Evolutionary conservation across 2,329 filamentous ascomycete species (phyloP).

Genomic region (Talaromyces sp.): DNA sequence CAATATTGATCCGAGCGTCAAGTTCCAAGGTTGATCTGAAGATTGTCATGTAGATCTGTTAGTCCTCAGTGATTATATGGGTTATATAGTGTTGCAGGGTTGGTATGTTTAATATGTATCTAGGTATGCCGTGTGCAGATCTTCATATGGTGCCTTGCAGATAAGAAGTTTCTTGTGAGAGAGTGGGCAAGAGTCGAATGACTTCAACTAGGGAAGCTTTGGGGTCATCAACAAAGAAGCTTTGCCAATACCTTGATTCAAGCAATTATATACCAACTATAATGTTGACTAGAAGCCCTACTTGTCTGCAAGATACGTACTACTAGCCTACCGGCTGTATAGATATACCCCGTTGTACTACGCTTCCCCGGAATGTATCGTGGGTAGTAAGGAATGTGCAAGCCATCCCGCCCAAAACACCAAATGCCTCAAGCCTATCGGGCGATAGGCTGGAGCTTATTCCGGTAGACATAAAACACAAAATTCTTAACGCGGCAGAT

Average conservation of each 20-base stretch:
- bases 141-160: neutral
- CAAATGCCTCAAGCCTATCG: slow-evolving; percentile 7
- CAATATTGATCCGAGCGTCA: neutral
- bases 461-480: neutral
- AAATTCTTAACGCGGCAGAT: slow-evolving; percentile 9
- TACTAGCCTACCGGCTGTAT: neutral
- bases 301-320: neutral
- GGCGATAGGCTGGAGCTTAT: slow-evolving; percentile 8
- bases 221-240: neutral
- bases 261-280: neutral
- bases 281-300: neutral
- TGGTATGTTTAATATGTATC: slow-evolving; percentile 2
- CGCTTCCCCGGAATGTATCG: slow-evolving; percentile 5
- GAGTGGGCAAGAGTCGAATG: no score
- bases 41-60: neutral
- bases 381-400: slow-evolving; percentile 9
- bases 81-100: neutral
- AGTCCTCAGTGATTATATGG: neutral
- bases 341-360: neutral
- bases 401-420: neutral
- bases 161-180: neutral
- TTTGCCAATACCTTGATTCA: neutral
- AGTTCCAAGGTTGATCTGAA: neutral
- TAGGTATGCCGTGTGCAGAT: slow-evolving; percentile 4
- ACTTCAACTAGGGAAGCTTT: no score